These are phyloP conservation scores for Gardenia jasminoides DNA, from an alignment of 257 asterid genomes.

Conservation along the genomic window DNA sequence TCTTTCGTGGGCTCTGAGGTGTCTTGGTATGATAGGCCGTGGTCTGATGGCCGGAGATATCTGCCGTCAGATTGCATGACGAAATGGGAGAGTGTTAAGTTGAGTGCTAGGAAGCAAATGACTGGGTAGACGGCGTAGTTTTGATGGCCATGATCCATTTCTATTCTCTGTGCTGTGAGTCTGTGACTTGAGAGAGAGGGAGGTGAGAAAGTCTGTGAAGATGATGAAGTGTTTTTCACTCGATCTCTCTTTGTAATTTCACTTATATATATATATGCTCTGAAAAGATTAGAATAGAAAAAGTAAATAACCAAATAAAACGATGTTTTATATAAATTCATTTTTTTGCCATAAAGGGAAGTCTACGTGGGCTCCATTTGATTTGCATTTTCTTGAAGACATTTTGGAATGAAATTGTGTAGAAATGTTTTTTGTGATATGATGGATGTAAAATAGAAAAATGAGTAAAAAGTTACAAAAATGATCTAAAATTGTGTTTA, in stretches of 20 bases:
- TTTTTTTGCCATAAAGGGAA: no score
- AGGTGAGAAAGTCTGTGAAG: background rate
- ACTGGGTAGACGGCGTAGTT: conserved; percentile 3
- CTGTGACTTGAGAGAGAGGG: background rate
- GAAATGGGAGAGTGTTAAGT: background rate
- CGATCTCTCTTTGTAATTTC: background rate
- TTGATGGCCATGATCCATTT: background rate
- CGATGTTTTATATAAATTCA: no score
- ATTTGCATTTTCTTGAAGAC: no score
- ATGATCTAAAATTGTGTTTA: no score
- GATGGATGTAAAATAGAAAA: no score
- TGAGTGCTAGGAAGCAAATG: background rate
- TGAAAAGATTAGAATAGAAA: no score
- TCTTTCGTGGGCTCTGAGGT: conserved; percentile 17
- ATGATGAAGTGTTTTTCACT: background rate
- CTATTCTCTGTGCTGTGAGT: background rate
- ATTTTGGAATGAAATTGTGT: no score
- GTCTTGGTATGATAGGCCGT: conserved; percentile 39
- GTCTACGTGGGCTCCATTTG: no score
- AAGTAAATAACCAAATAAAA: no score
- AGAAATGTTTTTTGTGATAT: no score
- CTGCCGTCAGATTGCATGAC: conserved; percentile 19
- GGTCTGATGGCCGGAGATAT: conserved; percentile 59
- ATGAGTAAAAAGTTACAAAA: no score
- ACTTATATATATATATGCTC: no score